phyloP scores from a whole-genome alignment of 2,329 filamentous ascomycete species.

The Aspergillus persii region DNA sequence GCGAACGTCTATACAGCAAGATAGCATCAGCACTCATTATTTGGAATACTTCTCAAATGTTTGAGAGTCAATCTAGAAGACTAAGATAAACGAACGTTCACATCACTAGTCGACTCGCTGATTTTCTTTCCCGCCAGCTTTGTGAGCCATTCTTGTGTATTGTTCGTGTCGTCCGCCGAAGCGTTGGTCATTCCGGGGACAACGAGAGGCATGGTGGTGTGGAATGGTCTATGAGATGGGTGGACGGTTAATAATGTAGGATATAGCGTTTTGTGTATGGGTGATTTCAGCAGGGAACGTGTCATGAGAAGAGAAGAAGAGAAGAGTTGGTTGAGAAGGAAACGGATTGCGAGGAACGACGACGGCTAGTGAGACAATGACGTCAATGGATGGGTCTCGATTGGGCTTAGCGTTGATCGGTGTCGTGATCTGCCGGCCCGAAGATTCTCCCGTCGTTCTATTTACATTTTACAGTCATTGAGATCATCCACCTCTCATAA shows the following conservation, averaged over 20 bases:
- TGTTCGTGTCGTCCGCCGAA: slow-evolving; percentile 21
- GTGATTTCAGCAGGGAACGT: neutral
- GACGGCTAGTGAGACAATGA: neutral
- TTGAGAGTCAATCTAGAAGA: neutral
- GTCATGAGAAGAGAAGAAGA: neutral
- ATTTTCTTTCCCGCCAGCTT: slow-evolving; percentile 50
- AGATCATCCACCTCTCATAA: too few relatives aligned
- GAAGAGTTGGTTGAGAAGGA: too few relatives aligned
- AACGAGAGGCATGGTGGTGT: slow-evolving; percentile 46
- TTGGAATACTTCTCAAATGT: neutral
- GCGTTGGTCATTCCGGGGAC: slow-evolving; percentile 42
- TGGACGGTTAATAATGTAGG: neutral
- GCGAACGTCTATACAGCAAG: slow-evolving; percentile 39
- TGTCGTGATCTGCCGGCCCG: neutral
- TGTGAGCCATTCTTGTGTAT: slow-evolving; percentile 42
- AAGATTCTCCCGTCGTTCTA: neutral
- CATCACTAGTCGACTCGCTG: slow-evolving; percentile 35
- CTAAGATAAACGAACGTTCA: slow-evolving; percentile 25
- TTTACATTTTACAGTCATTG: neutral
- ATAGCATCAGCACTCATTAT: neutral
- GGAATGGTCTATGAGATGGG: neutral
- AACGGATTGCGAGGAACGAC: too few relatives aligned
- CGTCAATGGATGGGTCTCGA: neutral
- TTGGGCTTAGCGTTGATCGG: neutral
- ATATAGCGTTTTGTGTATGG: neutral